phyloP scores from a whole-genome alignment of 2,329 filamentous ascomycete species.

The Claviceps sp. region DNA sequence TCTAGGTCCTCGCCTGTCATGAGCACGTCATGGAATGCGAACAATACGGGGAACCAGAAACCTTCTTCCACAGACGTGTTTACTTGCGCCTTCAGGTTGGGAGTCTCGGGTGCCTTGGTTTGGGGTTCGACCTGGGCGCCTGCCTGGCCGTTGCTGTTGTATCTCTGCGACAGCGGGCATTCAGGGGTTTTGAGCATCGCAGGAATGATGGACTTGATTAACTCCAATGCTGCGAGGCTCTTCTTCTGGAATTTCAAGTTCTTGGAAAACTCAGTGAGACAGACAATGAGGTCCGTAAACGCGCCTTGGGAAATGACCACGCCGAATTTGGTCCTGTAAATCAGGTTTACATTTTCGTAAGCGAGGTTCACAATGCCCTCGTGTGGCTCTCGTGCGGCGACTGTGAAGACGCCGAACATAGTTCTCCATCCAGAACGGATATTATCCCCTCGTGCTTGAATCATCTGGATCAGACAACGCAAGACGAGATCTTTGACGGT shows the following conservation, averaged over 20 bases:
- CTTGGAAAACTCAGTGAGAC: constrained; percentile 96
- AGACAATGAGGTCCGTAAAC: constrained; percentile 92
- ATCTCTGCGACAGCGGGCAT: constrained; percentile 68
- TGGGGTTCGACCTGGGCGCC: constrained; percentile 29
- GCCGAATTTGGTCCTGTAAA: constrained; percentile 91
- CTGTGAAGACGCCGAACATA: constrained; percentile 98
- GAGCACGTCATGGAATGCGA: constrained; percentile 95
- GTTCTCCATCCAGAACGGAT: constrained; percentile 97
- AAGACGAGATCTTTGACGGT: constrained; percentile 96
- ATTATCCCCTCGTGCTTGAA: constrained; percentile 89
- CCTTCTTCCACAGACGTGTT: constrained; percentile 90
- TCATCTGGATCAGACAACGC: constrained; percentile 96
- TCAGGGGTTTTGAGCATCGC: constrained; percentile 94
- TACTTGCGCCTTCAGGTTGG: constrained; percentile 25
- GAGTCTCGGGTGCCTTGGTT: constrained; percentile 28
- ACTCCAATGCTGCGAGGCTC: constrained; percentile 88
- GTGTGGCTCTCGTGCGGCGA: constrained; percentile 83
- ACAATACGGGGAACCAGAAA: constrained; percentile 96
- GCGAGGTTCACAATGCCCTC: constrained; percentile 94
- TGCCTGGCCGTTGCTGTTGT: constrained; percentile 17
- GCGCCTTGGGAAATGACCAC: constrained; percentile 93
- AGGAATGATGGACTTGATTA: constrained; percentile 82
- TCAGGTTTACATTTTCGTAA: constrained; percentile 90
- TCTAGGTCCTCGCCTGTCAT: constrained; percentile 99
- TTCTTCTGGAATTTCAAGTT: constrained; percentile 99